Evolutionary conservation across 768 basidiomycete species (phyloP), one percentile per base, ranked within the genome.

Genomic region (Mycena haematopus): DNA sequence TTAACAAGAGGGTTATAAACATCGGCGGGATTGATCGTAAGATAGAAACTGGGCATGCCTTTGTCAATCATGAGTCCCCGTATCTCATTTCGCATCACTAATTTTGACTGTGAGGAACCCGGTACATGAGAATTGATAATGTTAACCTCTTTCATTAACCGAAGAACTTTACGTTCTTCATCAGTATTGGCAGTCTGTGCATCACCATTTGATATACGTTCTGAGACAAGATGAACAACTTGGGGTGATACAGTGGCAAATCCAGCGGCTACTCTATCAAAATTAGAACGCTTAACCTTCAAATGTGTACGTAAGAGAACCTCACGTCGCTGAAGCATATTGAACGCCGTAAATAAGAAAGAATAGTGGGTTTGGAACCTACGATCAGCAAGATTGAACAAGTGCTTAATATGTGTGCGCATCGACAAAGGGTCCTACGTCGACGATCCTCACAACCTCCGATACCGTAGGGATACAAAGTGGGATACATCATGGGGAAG

Each of bases 1-100:
- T 52, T 52, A 3, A 52, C 51, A 11, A 52, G 33, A 1, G 33
- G 51, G 14, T 52, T 52, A 24, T 60, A 65, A 2, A 72, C 54
- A 54, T 75, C 72, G 5, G 70, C 68, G 10, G 75, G 75, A 56
- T 74, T 75, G 11, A 76, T 63, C 0, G 75, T 76, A 2, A 76
- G 27, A 46, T 71, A 76, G 21, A 74, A 71, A 13, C 51, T 52
- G 1, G 51, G 33, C n/a, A 52, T 8, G 2, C 51, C 31, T 36
- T 19, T 35, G 8, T 52, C 51, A 14, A 52, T 24, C 51, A 52
- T 52, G 5, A 52, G 22, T 10, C 33, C 51, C 5, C 51, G 31
- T 5, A 52, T 21, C 22, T 52, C 33, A 36, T 52, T 52, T 0
- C 51, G 51, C 51, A 52, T 52, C 1, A 52, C 51, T 19, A 52